phyloP scores from a whole-genome alignment of 2,329 filamentous ascomycete species.

The Tolypocladium pustulatum region DNA sequence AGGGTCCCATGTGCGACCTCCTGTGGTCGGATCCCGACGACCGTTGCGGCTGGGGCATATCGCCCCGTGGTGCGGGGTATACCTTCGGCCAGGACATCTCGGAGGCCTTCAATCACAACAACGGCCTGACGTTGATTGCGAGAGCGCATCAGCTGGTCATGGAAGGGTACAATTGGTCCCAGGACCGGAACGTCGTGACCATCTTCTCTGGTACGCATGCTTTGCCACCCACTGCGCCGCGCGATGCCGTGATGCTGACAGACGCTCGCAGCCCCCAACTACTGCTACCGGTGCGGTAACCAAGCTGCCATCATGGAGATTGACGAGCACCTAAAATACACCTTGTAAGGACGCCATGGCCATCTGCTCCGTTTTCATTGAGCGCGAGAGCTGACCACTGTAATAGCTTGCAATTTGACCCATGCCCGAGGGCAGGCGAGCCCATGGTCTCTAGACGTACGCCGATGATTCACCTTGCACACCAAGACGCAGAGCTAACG shows the following conservation, averaged over 20 bases:
- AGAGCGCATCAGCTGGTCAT: slow-evolving; percentile 97
- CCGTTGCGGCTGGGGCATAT: slow-evolving; percentile 91
- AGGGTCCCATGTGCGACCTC: slow-evolving; percentile 95
- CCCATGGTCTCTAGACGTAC: slow-evolving; percentile 94
- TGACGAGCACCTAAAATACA: slow-evolving; percentile 98
- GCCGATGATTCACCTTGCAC: slow-evolving; percentile 14
- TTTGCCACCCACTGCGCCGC: background rate
- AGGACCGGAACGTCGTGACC: slow-evolving; percentile 94
- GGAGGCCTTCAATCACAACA: slow-evolving; percentile 99
- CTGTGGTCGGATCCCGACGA: slow-evolving; percentile 98
- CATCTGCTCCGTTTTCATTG: background rate
- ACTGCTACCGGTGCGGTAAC: slow-evolving; percentile 98
- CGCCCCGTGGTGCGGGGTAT: slow-evolving; percentile 86
- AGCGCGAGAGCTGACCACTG: slow-evolving; percentile 13
- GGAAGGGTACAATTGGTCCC: slow-evolving; percentile 99
- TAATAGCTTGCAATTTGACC: slow-evolving; percentile 91
- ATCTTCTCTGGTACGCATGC: slow-evolving; percentile 77
- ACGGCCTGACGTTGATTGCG: slow-evolving; percentile 89
- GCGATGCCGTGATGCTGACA: slow-evolving; percentile 8
- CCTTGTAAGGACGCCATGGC: slow-evolving; percentile 61
- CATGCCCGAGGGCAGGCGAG: slow-evolving; percentile 92
- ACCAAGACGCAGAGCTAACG: slow-evolving; percentile 8
- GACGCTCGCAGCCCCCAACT: slow-evolving; percentile 58
- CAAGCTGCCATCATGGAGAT: slow-evolving; percentile 99
- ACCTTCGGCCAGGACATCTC: slow-evolving; percentile 96